Evolutionary conservation across 164 flowering plant genomes (phyloP), one percentile per base, ranked within the genome.

Genomic region (Magnolia kwangsiensis): DNA sequence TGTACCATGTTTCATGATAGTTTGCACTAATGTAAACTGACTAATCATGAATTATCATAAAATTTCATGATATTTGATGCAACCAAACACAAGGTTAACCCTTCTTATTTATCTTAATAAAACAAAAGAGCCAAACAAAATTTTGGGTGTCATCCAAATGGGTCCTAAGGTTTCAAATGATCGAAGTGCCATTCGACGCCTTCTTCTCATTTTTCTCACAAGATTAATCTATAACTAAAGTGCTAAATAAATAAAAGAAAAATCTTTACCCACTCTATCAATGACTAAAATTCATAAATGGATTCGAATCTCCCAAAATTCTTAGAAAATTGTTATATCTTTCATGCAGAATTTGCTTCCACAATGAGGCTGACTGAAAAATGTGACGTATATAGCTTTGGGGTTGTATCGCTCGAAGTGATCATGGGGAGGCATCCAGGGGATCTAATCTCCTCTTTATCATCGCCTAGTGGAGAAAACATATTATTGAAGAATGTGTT

Each of bases 371-470:
- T 87, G 1, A 89, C 90, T 1, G 89, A 84, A 20, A 87, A 90
- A 75, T 88, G 89, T 63, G 95, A 90, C 75, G 92, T 89, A 14
- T 90, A 89, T 64, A 90, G 92, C 80, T 90, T 87, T 71, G 95
- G 95, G 68, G 90, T 90, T 65, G 86, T 89, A 51, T 81, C 89
- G 31, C 63, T 90, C 50, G 95, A 90, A 75, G 79, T 88, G 31
- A 81, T 90, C 82, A 86, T 84, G 86, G 95, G 95, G 70, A 84
- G 69, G 73, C 92, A 91, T 49, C 95, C 95, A 16, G 86, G 90
- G 11, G 90, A 91, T 50, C 75, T 88, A 63, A 69, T 92, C 18
- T n/a, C 81, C 64, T 78, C 80, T 4, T 50, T 86, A 29, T 76
- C 84, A 27, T 29, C 64, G 61, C 7, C 50, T 6, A 14, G 27